Evolutionary conservation across 257 asterid species (phyloP), one percentile per base, ranked within the genome.

Genomic region (Leonotis leonurus): DNA sequence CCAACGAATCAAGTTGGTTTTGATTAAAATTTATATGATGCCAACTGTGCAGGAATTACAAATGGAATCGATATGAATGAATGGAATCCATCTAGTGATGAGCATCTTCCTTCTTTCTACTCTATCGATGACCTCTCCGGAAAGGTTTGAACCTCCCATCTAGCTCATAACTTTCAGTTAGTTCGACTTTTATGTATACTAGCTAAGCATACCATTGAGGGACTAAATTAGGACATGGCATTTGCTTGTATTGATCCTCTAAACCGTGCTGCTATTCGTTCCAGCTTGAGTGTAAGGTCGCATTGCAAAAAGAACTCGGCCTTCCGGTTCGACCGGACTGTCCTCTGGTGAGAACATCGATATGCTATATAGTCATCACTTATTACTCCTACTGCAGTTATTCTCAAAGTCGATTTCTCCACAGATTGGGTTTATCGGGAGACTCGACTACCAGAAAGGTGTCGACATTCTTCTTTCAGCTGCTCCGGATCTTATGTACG

Each of bases 391-490:
- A n/a, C 53, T 59, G 56, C 72, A 64, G 20, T 32, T 6, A n/a
- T 63, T 64, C 35, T 67, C 66, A 56, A 52, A 55, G 59, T 65
- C 14, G 12, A 57, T 18, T 21, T 66, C 18, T 62, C 33, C 62
- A 13, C 79, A 93, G 99, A 87, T 93, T 72, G 97, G 99, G 44
- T 93, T 93, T 80, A 83, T 93, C 25, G 99, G 99, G 71, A 82
- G 99, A 72, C 79, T 93, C 36, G 99, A 93, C 76, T 93, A 41
- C 77, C 99, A 93, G 80, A 93, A 93, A 81, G 99, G 99, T 18
- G 84, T 93, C 6, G 99, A 93, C 80, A 77, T 93, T 55, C 80
- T 89, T 68, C 95, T 93, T 55, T 80, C 96, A 14, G 88, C 94
- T 39, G 60, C 76, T 33, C 97, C 99, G 16, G 94, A 93, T 70